phyloP scores from a whole-genome alignment of 2,329 filamentous ascomycete species.

The Fusarium chuoi region DNA sequence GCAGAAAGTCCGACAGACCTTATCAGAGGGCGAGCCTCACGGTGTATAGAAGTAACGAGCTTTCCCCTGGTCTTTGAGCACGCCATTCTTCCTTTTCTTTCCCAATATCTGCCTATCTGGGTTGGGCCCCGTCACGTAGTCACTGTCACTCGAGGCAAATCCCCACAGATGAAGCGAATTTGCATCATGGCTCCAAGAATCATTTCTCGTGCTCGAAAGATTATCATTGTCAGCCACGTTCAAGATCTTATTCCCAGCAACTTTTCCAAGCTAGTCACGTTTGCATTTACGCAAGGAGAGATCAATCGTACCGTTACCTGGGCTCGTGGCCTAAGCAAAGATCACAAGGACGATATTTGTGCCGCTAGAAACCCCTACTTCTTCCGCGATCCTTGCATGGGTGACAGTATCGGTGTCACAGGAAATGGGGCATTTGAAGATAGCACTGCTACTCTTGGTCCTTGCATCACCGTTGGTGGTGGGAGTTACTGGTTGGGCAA shows the following conservation, averaged over 20 bases:
- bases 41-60: conserved; percentile 48
- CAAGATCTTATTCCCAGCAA: conserved; percentile 53
- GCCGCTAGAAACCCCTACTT: conserved; percentile 55
- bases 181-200: conserved; percentile 53
- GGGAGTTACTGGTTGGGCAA: conserved; percentile 56
- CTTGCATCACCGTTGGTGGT: conserved; percentile 52
- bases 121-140: conserved; percentile 54
- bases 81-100: conserved; percentile 55
- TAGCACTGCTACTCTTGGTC: conserved; percentile 55
- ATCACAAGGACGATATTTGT: conserved; percentile 55
- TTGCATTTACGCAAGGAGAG: conserved; percentile 52
- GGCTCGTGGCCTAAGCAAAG: conserved; percentile 52
- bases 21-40: conserved; percentile 42
- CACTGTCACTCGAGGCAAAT: conserved; percentile 51
- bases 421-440: conserved; percentile 47
- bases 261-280: conserved; percentile 46
- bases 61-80: conserved; percentile 58
- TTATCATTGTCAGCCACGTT: conserved; percentile 54
- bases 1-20: conserved; percentile 49
- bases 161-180: conserved; percentile 50
- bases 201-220: conserved; percentile 51
- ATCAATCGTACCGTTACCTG: conserved; percentile 51
- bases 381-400: conserved; percentile 56
- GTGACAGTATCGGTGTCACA: conserved; percentile 55
- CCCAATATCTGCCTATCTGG: conserved; percentile 55